Percentiles rank a stretch among this genome's conserved stretches.
phyloP scores from a whole-genome alignment of 805 yeast species.

The Metschnikowia koreensis region DNA sequence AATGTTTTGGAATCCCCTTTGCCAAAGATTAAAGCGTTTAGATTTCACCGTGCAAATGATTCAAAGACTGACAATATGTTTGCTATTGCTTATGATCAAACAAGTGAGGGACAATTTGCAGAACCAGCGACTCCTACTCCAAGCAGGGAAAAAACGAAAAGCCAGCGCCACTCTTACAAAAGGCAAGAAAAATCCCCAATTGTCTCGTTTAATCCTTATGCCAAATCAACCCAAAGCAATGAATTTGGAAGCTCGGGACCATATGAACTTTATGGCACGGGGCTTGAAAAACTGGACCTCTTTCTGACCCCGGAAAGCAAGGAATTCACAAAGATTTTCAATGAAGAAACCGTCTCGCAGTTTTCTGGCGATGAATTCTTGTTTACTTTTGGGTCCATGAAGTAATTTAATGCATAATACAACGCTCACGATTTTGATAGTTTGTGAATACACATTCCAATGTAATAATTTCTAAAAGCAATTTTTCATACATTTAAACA shows the following conservation, averaged over 20 bases:
- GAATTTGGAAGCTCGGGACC: slow-evolving; percentile 11
- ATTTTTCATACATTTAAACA: too few species aligned
- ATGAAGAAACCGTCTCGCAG: not conserved
- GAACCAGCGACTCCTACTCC: not conserved
- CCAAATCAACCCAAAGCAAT: slow-evolving; percentile 3
- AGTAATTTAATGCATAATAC: not conserved
- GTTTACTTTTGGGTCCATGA: slow-evolving; percentile 10
- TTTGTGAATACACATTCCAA: not conserved
- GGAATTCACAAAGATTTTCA: not conserved
- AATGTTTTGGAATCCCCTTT: not conserved
- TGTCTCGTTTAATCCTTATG: slow-evolving; percentile 12
- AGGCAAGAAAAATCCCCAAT: not conserved
- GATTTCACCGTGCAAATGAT: not conserved
- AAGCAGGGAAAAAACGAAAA: not conserved
- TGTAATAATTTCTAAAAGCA: too few species aligned
- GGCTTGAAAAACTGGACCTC: not conserved
- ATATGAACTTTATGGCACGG: slow-evolving; percentile 7
- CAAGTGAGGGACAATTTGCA: not conserved
- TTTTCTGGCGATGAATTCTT: slow-evolving; percentile 7
- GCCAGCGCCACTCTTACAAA: not conserved
- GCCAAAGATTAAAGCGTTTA: not conserved
- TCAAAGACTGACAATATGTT: slow-evolving; percentile 3
- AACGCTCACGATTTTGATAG: not conserved
- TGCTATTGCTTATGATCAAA: slow-evolving; percentile 13
- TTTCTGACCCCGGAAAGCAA: not conserved